phyloP scores from a whole-genome alignment of 345 rosid genomes.

The Rhodomyrtus tomentosa region DNA sequence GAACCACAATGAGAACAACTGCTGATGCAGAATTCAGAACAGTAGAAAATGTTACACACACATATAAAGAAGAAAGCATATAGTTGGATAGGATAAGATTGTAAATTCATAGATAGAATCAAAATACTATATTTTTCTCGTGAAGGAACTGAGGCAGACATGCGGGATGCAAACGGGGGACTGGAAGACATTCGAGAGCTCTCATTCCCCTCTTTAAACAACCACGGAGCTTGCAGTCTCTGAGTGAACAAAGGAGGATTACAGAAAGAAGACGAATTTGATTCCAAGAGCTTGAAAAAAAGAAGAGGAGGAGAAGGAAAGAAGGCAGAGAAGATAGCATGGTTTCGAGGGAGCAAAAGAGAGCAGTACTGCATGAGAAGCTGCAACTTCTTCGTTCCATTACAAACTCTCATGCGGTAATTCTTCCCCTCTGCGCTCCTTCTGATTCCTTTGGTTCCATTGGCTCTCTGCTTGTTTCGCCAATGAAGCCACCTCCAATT shows the following conservation, averaged over 20 bases:
- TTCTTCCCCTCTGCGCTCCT: conserved; percentile 1
- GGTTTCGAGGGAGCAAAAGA: conserved; percentile 54
- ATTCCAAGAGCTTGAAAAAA: neutral
- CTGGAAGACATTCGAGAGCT: conserved; percentile 25
- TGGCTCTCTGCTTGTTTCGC: neutral
- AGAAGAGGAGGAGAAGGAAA: neutral
- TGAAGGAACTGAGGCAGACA: conserved; percentile 24
- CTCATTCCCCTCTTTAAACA: conserved; percentile 11
- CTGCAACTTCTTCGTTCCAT: conserved; percentile 44
- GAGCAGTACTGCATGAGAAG: conserved; percentile 34
- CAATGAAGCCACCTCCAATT: neutral
- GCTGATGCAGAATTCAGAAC: neutral
- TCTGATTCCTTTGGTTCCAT: conserved; percentile 2
- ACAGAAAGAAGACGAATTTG: neutral
- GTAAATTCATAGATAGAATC: conserved; percentile 12
- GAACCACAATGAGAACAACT: neutral
- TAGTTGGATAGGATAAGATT: no score
- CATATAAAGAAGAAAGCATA: no score
- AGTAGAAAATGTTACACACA: no score
- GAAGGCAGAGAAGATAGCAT: conserved; percentile 2
- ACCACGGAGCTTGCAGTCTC: neutral
- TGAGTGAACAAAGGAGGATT: neutral
- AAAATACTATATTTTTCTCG: conserved; percentile 6
- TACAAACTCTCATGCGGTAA: conserved; percentile 37
- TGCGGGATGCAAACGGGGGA: conserved; percentile 23